Evolutionary conservation across 306 rosid genomes (phyloP).

Genomic region (Sindora glabra): DNA sequence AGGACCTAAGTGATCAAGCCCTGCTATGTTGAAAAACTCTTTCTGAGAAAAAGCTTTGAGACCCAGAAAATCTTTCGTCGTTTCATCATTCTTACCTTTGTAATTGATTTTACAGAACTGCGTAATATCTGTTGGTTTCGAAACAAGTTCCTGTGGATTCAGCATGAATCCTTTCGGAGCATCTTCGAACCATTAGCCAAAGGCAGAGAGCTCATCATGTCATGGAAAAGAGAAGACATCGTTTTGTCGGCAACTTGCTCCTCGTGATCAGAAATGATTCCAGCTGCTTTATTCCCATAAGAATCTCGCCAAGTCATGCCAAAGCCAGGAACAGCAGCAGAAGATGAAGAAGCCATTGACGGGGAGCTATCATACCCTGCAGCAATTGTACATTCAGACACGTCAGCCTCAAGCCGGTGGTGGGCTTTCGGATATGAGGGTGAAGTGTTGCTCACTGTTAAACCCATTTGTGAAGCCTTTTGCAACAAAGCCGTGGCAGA

Average conservation of each 20-base stretch:
- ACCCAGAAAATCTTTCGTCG: constrained; percentile 71
- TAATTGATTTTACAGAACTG: background rate
- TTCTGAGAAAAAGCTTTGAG: constrained; percentile 36
- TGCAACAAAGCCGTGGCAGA: constrained; percentile 64
- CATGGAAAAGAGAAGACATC: constrained; percentile 24
- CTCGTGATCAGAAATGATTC: background rate
- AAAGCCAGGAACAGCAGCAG: constrained; percentile 17
- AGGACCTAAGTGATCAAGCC: constrained; percentile 29
- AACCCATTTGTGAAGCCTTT: constrained; percentile 60
- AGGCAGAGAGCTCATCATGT: constrained; percentile 32
- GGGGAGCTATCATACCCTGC: background rate
- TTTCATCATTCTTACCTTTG: constrained; percentile 21
- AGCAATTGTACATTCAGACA: background rate
- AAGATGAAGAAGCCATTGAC: constrained; percentile 5
- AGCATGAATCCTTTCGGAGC: constrained; percentile 23
- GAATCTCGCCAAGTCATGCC: constrained; percentile 33
- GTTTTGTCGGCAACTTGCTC: background rate
- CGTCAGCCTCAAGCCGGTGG: constrained; percentile 12
- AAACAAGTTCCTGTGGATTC: constrained; percentile 5
- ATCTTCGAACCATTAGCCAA: constrained; percentile 27
- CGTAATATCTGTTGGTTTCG: constrained; percentile 12
- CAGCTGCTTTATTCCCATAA: constrained; percentile 38
- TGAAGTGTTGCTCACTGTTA: constrained; percentile 27
- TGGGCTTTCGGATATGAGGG: constrained; percentile 18
- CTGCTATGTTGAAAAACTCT: constrained; percentile 36